Evolutionary conservation across 1,284 basidiomycete genomes (phyloP).

Genomic region (Calocybe gambosa): DNA sequence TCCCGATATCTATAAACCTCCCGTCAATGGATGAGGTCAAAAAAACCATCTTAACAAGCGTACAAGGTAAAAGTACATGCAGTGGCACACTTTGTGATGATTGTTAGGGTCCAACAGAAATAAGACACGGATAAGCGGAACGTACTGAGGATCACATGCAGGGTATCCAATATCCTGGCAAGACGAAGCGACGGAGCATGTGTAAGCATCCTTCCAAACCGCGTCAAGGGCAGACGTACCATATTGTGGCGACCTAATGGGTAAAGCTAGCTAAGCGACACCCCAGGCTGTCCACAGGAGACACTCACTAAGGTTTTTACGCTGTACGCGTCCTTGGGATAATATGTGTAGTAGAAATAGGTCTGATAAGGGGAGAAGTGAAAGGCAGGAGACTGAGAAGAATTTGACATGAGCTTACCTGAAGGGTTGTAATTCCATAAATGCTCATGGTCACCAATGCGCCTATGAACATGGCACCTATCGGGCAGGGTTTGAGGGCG

Average conservation of each 20-base stretch:
- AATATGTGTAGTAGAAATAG: slow-evolving; percentile 36
- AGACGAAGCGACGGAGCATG: not conserved
- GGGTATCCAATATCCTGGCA: slow-evolving; percentile 33
- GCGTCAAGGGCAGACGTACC: slow-evolving; percentile 12
- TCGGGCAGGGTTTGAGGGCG: not conserved
- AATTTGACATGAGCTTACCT: slow-evolving; percentile 22
- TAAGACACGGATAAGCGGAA: not conserved
- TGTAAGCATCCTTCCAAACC: not conserved
- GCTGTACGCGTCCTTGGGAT: slow-evolving; percentile 26
- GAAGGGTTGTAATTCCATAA: slow-evolving; percentile 36
- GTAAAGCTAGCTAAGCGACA: not conserved
- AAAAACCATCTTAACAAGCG: slow-evolving; percentile 4
- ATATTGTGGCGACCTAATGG: slow-evolving; percentile 19
- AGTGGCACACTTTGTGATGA: slow-evolving; percentile 31
- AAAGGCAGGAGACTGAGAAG: not conserved
- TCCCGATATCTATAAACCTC: slow-evolving; percentile 24
- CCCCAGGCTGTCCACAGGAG: not conserved
- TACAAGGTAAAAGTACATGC: slow-evolving; percentile 36
- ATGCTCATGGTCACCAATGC: slow-evolving; percentile 28
- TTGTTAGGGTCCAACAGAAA: not conserved
- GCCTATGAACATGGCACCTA: slow-evolving; percentile 29
- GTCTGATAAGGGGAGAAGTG: slow-evolving; percentile 20
- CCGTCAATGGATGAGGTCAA: not conserved
- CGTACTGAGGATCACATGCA: slow-evolving; percentile 36
- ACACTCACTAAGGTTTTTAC: slow-evolving; percentile 30